Conservation (phyloP, 805 yeast species). For the Candida silvicultrix region DNA sequence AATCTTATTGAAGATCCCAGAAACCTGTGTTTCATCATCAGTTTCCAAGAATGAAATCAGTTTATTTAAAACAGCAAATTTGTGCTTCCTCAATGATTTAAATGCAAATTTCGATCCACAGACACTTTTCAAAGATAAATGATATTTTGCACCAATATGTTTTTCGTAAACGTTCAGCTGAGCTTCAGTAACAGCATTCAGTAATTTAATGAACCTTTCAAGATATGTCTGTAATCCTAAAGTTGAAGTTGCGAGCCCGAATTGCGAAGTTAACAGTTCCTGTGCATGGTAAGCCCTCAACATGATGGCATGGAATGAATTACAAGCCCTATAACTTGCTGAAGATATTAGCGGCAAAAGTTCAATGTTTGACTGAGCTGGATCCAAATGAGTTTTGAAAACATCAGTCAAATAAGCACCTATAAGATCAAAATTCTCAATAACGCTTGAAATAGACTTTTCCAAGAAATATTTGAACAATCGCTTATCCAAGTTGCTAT, state of each 20-base stretch:
- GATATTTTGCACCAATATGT: neutral
- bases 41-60: neutral
- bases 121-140: neutral
- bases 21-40: neutral
- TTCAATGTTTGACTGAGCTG: neutral
- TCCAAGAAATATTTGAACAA: neutral
- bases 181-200: neutral
- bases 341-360: neutral
- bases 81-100: neutral
- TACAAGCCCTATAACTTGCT: neutral
- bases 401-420: neutral
- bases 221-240: neutral
- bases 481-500: neutral
- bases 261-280: neutral
- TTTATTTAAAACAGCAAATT: neutral
- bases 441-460: neutral
- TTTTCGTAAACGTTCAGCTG: neutral
- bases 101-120: neutral
- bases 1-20: neutral
- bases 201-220: neutral
- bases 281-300: neutral
- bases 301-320: neutral
- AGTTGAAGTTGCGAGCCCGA: neutral
- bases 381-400: neutral
- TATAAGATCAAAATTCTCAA: neutral